A percentile compares a stretch with the other conserved stretches of the same genome.
Conservation (phyloP, 2,329 filamentous ascomycete species). For the Pseudogymnoascus sp. region DNA sequence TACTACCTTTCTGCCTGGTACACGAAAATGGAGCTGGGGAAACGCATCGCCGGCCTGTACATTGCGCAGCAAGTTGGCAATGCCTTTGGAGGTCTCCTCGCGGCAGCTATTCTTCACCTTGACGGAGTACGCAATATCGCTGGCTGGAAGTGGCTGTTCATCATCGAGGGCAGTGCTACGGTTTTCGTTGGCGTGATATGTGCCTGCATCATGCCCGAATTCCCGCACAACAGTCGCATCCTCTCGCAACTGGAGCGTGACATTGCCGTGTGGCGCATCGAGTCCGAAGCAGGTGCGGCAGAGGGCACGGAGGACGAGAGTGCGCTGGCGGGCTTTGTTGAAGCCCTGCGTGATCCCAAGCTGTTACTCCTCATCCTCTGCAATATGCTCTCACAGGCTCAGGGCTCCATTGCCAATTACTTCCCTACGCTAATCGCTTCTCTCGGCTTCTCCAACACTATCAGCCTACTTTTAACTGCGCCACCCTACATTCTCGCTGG, state of each 20-base stretch:
- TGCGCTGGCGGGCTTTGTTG: conserved; percentile 22
- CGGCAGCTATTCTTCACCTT: conserved; percentile 40
- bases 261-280: conserved; percentile 29
- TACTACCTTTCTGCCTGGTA: conserved; percentile 35
- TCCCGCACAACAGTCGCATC: conserved; percentile 34
- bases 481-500: conserved; percentile 39
- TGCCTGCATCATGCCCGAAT: conserved; percentile 33
- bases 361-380: conserved; percentile 32
- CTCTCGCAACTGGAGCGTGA: conserved; percentile 25
- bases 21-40: conserved; percentile 32
- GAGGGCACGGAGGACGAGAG: conserved; percentile 31
- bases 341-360: conserved; percentile 32
- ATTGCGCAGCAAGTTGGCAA: conserved; percentile 30
- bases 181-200: conserved; percentile 30
- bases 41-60: conserved; percentile 32
- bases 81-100: conserved; percentile 44
- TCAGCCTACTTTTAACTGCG: conserved; percentile 39
- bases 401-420: conserved; percentile 32
- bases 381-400: conserved; percentile 34
- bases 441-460: conserved; percentile 30
- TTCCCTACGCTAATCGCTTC: conserved; percentile 32
- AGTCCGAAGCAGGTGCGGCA: conserved; percentile 32
- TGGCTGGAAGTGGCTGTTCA: conserved; percentile 47
- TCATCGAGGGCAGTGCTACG: conserved; percentile 37
- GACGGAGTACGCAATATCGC: conserved; percentile 39